These are phyloP conservation scores for Cicer judaicum DNA, from an alignment of 306 rosid genomes.

Conservation along the genomic window DNA sequence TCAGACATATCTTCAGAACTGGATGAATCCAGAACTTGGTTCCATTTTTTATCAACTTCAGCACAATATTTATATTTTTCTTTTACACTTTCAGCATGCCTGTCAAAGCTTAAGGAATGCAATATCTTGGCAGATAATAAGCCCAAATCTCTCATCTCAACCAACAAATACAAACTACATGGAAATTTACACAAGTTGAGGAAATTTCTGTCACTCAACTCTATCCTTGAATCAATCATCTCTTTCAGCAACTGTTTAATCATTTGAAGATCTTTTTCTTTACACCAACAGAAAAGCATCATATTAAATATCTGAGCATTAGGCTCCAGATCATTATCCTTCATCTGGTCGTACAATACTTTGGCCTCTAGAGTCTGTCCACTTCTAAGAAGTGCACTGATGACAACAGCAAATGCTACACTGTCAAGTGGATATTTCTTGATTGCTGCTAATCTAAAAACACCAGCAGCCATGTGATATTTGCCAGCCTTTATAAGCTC, in stretches of 20 bases:
- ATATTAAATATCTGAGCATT: slow-evolving; percentile 51
- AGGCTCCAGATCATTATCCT: slow-evolving; percentile 60
- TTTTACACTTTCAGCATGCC: slow-evolving; percentile 25
- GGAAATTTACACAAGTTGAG: slow-evolving; percentile 46
- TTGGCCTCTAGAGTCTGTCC: slow-evolving; percentile 61
- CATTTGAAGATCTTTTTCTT: slow-evolving; percentile 48
- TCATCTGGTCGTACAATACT: slow-evolving; percentile 57
- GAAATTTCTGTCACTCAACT: slow-evolving; percentile 53
- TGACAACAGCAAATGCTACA: slow-evolving; percentile 56
- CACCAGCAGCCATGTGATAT: slow-evolving; percentile 50
- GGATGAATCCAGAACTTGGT: slow-evolving; percentile 48
- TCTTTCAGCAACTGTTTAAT: slow-evolving; percentile 55
- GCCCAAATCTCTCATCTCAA: slow-evolving; percentile 60
- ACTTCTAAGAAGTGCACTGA: slow-evolving; percentile 60
- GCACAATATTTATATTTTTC: slow-evolving; percentile 40
- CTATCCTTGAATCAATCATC: slow-evolving; percentile 62
- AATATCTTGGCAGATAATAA: slow-evolving; percentile 52
- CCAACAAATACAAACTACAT: slow-evolving; percentile 45
- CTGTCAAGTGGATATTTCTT: slow-evolving; percentile 55
- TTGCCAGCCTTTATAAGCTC: slow-evolving; percentile 61
- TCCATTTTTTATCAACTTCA: slow-evolving; percentile 26
- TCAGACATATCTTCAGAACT: slow-evolving; percentile 57
- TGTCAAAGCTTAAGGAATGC: slow-evolving; percentile 11
- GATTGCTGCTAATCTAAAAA: slow-evolving; percentile 49
- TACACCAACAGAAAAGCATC: slow-evolving; percentile 53